A percentile compares a stretch with the other conserved stretches of the same genome.
These are phyloP conservation scores for Colletotrichum spaethianum DNA, from an alignment of 2,329 filamentous ascomycete genomes.

Conservation along the genomic window DNA sequence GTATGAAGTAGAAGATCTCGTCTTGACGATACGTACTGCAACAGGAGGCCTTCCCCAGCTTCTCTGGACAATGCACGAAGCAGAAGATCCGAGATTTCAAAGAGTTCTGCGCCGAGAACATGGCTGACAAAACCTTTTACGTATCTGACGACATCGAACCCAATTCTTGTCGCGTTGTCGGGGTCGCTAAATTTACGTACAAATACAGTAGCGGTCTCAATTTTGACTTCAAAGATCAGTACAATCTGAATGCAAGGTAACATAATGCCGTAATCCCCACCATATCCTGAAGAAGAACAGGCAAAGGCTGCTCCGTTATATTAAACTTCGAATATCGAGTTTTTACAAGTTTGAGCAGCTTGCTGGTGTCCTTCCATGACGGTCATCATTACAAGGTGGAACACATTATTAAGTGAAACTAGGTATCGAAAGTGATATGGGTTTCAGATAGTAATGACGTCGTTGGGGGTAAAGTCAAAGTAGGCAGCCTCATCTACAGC, in stretches of 20 bases:
- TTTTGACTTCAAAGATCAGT: background rate
- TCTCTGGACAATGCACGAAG: background rate
- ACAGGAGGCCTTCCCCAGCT: background rate
- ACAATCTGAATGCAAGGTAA: background rate
- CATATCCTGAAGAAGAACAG: background rate
- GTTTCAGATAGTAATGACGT: background rate
- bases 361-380: too few relatives aligned
- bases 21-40: background rate
- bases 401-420: background rate
- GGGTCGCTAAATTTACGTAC: background rate
- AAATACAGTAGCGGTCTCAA: background rate
- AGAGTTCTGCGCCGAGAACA: background rate
- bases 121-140: background rate
- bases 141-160: background rate
- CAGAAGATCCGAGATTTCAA: background rate
- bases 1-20: too few relatives aligned
- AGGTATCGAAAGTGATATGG: background rate
- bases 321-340: background rate
- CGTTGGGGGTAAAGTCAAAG: background rate
- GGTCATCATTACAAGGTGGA: background rate
- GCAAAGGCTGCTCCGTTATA: background rate
- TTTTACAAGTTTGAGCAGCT: background rate
- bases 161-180: background rate
- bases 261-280: background rate
- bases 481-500: background rate